Percentiles rank a stretch among this genome's conserved stretches.
phyloP scores from a whole-genome alignment of 2,329 filamentous ascomycete species.

The Lachnellula subtilissima region DNA sequence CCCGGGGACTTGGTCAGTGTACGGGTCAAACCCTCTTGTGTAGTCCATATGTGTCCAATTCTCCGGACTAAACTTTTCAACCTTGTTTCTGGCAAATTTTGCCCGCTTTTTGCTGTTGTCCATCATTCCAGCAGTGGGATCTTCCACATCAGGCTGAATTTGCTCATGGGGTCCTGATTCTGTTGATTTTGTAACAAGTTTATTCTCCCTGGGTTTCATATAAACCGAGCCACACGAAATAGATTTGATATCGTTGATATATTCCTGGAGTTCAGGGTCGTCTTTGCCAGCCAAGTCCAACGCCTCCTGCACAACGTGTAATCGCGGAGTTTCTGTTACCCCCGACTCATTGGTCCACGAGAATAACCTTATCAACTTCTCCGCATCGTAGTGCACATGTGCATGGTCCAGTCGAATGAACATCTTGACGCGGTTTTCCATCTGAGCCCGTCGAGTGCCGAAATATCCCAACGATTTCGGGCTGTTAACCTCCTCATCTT shows the following conservation, averaged over 20 bases:
- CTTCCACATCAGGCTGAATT: neutral
- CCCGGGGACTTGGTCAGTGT: neutral
- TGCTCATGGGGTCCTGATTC: neutral
- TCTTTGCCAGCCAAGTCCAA: neutral
- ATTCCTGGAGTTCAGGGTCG: neutral
- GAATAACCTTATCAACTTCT: neutral
- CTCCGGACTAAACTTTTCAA: neutral
- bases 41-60: neutral
- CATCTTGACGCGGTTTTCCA: neutral
- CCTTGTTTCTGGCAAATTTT: neutral
- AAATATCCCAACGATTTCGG: neutral
- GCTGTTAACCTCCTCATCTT: neutral
- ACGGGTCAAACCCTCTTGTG: neutral
- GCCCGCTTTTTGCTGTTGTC: neutral
- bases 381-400: neutral
- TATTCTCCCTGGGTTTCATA: neutral
- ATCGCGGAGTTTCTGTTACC: neutral
- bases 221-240: neutral
- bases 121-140: neutral
- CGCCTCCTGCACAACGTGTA: neutral
- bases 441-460: neutral
- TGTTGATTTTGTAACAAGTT: neutral
- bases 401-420: neutral
- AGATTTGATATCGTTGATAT: neutral
- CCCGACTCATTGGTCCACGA: neutral